Evolutionary conservation across 2,329 filamentous ascomycete genomes (phyloP).

Genomic region (Trichoderma sp.): DNA sequence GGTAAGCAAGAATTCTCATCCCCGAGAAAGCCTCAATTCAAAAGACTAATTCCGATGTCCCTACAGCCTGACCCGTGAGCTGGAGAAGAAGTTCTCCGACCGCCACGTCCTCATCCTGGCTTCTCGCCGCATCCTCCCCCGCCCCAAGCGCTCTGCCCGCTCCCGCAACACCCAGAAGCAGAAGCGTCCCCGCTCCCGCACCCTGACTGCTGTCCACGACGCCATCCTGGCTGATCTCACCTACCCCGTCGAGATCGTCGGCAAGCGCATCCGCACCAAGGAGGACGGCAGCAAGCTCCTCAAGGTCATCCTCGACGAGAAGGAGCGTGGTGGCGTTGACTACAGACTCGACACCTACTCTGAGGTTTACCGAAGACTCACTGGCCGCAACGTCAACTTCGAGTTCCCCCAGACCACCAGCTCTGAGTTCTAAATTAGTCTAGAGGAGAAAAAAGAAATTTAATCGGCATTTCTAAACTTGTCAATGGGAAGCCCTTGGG

Average conservation of each 20-base stretch:
- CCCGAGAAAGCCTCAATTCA: not conserved
- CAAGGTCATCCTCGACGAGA: constrained; percentile 99
- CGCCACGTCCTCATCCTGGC: constrained; percentile 99
- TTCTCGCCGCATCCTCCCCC: constrained; percentile 96
- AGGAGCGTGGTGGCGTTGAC: constrained; percentile 99
- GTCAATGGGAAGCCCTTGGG: constrained; percentile 2
- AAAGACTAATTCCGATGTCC: not conserved
- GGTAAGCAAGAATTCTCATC: constrained; percentile 62
- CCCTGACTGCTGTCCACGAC: constrained; percentile 97
- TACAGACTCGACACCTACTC: constrained; percentile 99
- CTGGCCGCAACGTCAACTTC: constrained; percentile 93
- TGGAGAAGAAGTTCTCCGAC: constrained; percentile 99
- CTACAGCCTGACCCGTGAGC: constrained; percentile 92
- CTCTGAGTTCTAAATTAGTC: constrained; percentile 57
- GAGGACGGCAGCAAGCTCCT: constrained; percentile 98
- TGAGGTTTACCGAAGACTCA: constrained; percentile 98
- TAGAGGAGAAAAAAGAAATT: not conserved
- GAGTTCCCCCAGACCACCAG: constrained; percentile 90
- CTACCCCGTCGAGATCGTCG: constrained; percentile 99
- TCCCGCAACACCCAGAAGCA: constrained; percentile 95
- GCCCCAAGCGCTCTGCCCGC: constrained; percentile 97
- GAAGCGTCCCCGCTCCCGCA: constrained; percentile 98
- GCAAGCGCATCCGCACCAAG: constrained; percentile 98
- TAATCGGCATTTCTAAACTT: constrained; percentile 14
- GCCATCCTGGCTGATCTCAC: constrained; percentile 97